A percentile compares a stretch with the other conserved stretches of the same genome.
These are phyloP conservation scores for Quercus bicolor DNA, from an alignment of 306 rosid species.

Conservation along the genomic window DNA sequence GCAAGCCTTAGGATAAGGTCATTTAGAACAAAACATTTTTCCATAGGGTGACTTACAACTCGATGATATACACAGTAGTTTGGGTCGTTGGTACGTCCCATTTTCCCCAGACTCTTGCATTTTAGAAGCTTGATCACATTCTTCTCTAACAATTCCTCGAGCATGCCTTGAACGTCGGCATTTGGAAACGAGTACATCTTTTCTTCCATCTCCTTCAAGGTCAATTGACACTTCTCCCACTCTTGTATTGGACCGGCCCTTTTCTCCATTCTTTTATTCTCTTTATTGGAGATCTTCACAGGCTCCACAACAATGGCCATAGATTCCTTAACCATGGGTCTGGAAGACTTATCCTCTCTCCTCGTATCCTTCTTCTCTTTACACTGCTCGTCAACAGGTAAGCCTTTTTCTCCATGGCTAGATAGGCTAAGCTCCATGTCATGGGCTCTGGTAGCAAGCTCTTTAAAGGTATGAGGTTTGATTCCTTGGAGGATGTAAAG, in stretches of 20 bases:
- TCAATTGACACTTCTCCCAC: neutral
- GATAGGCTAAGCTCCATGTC: neutral
- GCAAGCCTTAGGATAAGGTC: neutral
- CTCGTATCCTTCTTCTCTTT: neutral
- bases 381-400: neutral
- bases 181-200: neutral
- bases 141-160: neutral
- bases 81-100: too few species aligned
- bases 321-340: neutral
- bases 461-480: neutral
- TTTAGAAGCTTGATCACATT: too few species aligned
- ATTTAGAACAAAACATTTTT: neutral
- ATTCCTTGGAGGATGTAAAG: neutral
- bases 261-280: neutral
- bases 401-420: neutral
- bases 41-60: neutral
- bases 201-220: neutral
- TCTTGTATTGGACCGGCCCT: neutral
- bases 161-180: neutral
- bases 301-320: neutral
- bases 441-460: neutral
- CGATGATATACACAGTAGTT: too few species aligned
- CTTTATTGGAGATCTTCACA: neutral
- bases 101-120: too few species aligned
- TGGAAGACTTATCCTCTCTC: neutral